These are phyloP conservation scores for Garcia nutans DNA, from an alignment of 345 rosid genomes.

Conservation along the genomic window DNA sequence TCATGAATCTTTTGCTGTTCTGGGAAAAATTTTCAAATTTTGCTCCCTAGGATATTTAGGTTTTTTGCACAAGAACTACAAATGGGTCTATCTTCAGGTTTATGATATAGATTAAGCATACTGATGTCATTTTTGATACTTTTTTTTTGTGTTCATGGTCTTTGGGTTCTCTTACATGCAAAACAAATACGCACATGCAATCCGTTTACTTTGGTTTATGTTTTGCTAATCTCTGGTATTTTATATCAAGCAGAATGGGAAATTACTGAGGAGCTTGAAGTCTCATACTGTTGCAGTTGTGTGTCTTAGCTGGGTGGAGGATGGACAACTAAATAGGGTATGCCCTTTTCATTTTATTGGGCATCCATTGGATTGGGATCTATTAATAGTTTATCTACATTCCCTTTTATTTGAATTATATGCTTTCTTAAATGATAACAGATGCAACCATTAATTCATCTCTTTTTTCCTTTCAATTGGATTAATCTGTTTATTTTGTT, in stretches of 20 bases:
- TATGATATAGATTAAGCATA: not conserved
- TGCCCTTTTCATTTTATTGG: slow-evolving; percentile 17
- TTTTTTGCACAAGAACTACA: not conserved
- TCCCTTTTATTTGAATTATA: not conserved
- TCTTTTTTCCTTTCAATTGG: not conserved
- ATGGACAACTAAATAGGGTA: slow-evolving; percentile 48
- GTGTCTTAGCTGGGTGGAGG: slow-evolving; percentile 90
- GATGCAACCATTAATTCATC: not conserved
- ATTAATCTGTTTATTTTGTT: not conserved
- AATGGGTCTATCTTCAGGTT: not conserved
- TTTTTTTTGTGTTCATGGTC: not conserved
- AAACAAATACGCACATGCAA: not conserved
- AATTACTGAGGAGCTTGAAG: slow-evolving; percentile 67
- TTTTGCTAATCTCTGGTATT: slow-evolving; percentile 6
- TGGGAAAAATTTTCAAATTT: not conserved
- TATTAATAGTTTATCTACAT: not conserved
- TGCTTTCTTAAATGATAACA: not conserved
- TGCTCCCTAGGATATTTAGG: not conserved
- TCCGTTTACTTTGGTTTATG: not conserved
- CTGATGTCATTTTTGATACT: not conserved
- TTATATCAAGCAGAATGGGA: slow-evolving; percentile 61
- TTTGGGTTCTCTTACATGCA: not conserved
- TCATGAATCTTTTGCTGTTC: not conserved
- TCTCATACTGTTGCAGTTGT: slow-evolving; percentile 71
- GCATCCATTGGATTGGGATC: not conserved